A percentile compares a stretch with the other conserved stretches of the same genome.
Conservation (phyloP, 2,329 filamentous ascomycete genomes). For the Periconia sp. region DNA sequence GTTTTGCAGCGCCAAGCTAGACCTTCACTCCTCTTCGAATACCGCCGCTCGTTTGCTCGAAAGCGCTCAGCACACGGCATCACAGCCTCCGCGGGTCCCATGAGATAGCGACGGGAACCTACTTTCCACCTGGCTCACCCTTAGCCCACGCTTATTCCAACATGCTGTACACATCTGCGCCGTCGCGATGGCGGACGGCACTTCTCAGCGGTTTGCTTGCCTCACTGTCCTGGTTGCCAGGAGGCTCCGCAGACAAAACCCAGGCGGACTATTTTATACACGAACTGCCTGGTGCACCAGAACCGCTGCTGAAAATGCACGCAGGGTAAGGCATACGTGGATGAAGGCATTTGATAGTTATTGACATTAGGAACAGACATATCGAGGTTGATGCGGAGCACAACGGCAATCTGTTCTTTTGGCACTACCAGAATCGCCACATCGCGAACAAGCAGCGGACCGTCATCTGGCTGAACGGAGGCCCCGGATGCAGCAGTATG, state of each 20-base stretch:
- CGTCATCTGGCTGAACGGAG: conserved; percentile 96
- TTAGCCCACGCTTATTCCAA: conserved; percentile 19
- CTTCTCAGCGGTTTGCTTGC: conserved; percentile 39
- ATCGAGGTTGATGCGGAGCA: conserved; percentile 84
- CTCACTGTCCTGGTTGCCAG: conserved; percentile 39
- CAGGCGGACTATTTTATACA: conserved; percentile 91
- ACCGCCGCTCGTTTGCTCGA: not conserved
- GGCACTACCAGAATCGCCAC: conserved; percentile 95
- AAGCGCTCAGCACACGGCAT: no score
- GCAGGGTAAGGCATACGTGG: conserved; percentile 75
- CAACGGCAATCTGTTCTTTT: conserved; percentile 97
- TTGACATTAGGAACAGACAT: conserved; percentile 64
- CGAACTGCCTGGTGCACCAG: conserved; percentile 82
- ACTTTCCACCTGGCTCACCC: conserved; percentile 22
- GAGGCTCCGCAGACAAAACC: conserved; percentile 56
- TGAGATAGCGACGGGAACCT: conserved; percentile 43
- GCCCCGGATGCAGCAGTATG: conserved; percentile 95
- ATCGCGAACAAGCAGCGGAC: conserved; percentile 91
- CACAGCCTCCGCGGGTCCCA: conserved; percentile 25
- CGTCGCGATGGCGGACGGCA: conserved; percentile 40
- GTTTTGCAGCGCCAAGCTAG: no score
- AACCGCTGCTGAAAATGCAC: conserved; percentile 91
- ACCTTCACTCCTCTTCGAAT: no score
- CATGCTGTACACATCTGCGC: conserved; percentile 33
- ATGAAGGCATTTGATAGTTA: conserved; percentile 18